phyloP scores from a whole-genome alignment of 257 asterid genomes.

The Solanum gracilifrons region DNA sequence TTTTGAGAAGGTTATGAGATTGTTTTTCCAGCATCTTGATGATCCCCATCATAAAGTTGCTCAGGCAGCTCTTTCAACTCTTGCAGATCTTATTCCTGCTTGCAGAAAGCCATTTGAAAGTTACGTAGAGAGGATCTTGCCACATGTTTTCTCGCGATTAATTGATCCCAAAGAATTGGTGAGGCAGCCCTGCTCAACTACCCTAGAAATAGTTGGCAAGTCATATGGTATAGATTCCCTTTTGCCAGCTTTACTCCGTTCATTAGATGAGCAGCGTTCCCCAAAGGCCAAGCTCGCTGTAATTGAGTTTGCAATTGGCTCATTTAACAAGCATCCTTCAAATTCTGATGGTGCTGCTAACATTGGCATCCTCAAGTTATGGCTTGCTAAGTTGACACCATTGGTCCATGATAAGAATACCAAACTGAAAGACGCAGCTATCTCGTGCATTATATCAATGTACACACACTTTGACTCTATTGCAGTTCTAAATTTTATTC shows the following conservation, averaged over 20 bases:
- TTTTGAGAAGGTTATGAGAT: slow-evolving; percentile 97
- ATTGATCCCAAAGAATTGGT: slow-evolving; percentile 97
- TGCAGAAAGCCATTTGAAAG: slow-evolving; percentile 94
- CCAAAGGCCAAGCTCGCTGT: slow-evolving; percentile 99
- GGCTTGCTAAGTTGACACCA: slow-evolving; percentile 89
- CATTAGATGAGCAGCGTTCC: slow-evolving; percentile 97
- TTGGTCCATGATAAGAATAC: slow-evolving; percentile 83
- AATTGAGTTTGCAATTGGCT: slow-evolving; percentile 86
- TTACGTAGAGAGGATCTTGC: slow-evolving; percentile 93
- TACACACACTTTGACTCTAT: slow-evolving; percentile 77
- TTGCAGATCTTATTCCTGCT: slow-evolving; percentile 90
- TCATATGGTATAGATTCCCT: slow-evolving; percentile 93
- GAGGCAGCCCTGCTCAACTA: slow-evolving; percentile 87
- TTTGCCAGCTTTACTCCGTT: slow-evolving; percentile 89
- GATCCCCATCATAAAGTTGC: slow-evolving; percentile 99
- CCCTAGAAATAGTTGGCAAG: slow-evolving; percentile 81
- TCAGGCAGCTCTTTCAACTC: slow-evolving; percentile 97
- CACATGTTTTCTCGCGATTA: slow-evolving; percentile 95
- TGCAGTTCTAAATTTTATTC: slow-evolving; percentile 71
- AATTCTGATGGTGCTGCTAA: slow-evolving; percentile 76
- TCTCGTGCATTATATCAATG: slow-evolving; percentile 82
- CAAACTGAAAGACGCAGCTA: slow-evolving; percentile 87
- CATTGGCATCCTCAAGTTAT: slow-evolving; percentile 81
- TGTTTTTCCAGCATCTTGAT: slow-evolving; percentile 96
- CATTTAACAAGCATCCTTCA: slow-evolving; percentile 77